Conservation (phyloP, 2,329 filamentous ascomycete species). For the Phaeophleospora eucalypticola region DNA sequence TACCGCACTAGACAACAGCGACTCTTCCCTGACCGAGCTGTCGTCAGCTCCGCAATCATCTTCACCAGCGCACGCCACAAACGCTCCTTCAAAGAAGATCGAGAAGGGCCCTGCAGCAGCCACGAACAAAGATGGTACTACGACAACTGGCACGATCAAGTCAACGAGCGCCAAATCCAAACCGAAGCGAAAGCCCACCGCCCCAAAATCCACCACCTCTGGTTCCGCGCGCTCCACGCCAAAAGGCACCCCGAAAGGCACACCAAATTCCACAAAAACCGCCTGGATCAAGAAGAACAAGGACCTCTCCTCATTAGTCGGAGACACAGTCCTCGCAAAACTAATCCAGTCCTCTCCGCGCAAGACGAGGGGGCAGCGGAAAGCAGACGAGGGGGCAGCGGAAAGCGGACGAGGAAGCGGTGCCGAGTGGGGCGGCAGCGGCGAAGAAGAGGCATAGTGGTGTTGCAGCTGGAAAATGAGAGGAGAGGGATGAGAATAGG, state of each 20-base stretch:
- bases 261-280: neutral
- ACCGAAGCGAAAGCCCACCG: too few species aligned
- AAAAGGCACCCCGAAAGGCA: neutral
- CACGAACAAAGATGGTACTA: too few species aligned
- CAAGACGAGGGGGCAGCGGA: slow-evolving; percentile 14
- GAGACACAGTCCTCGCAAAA: neutral
- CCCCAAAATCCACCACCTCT: too few species aligned
- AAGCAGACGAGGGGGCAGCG: slow-evolving; percentile 7
- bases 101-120: neutral
- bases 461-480: neutral
- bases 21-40: neutral
- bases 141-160: too few species aligned
- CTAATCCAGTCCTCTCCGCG: slow-evolving; percentile 8
- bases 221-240: too few species aligned
- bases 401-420: slow-evolving; percentile 6
- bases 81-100: too few species aligned
- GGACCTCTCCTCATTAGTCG: neutral
- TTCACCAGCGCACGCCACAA: neutral
- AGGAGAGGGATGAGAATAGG: neutral
- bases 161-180: too few species aligned
- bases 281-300: neutral
- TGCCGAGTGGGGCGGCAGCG: slow-evolving; percentile 11
- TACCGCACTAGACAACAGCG: neutral
- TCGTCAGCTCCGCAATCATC: neutral
- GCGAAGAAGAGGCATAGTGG: slow-evolving; percentile 17